Percentiles rank a stretch among this genome's conserved stretches.
Evolutionary conservation across 768 basidiomycete genomes (phyloP).

Genomic region (Cystofilobasidium capitatum): DNA sequence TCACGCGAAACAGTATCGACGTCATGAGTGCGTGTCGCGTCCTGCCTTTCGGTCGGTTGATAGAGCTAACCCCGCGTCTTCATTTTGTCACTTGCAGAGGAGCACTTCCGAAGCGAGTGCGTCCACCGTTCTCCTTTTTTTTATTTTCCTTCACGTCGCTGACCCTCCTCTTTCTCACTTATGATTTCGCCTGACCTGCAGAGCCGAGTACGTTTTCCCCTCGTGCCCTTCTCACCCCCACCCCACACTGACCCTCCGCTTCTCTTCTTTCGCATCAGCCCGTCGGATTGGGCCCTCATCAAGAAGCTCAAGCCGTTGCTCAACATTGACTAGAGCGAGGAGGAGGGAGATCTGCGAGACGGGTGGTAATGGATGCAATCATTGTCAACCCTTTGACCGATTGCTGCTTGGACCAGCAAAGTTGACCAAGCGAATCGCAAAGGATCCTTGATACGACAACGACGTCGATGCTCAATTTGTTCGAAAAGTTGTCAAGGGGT

Average conservation of each 20-base stretch:
- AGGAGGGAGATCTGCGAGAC: no score
- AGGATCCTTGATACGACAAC: no score
- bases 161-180: background rate
- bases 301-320: slow-evolving; percentile 57
- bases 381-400: no score
- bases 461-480: no score
- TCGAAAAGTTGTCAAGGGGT: no score
- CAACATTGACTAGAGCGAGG: slow-evolving; percentile 28
- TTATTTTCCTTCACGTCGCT: slow-evolving; percentile 21
- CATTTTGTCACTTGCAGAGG: background rate
- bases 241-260: background rate
- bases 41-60: background rate
- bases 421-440: no score
- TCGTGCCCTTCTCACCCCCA: background rate
- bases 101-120: background rate
- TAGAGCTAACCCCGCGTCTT: background rate
- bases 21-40: slow-evolving; percentile 60
- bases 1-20: slow-evolving; percentile 88
- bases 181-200: slow-evolving; percentile 37
- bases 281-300: slow-evolving; percentile 93
- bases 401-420: no score
- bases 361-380: no score
- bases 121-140: no score
- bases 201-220: slow-evolving; percentile 70
- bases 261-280: slow-evolving; percentile 41